These are phyloP conservation scores for Phaeosphaeria sp. DNA, from an alignment of 2,329 filamentous ascomycete genomes.

Conservation along the genomic window DNA sequence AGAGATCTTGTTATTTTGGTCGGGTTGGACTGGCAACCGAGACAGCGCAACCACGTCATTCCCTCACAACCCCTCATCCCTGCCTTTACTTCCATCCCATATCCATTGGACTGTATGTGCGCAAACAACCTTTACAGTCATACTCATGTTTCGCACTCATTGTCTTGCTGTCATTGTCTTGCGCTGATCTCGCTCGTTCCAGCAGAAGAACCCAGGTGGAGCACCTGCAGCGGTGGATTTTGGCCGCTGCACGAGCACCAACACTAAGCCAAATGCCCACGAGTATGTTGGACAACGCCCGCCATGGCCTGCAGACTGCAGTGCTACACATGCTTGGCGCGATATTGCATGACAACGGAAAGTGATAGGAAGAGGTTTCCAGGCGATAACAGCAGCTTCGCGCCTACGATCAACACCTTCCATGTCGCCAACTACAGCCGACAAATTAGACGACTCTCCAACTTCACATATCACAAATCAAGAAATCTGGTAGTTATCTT, in stretches of 20 bases:
- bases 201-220: neutral
- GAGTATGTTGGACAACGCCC: neutral
- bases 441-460: neutral
- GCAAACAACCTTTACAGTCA: neutral
- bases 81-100: neutral
- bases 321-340: neutral
- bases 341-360: too few relatives aligned
- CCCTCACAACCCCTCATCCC: neutral
- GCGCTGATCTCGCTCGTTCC: neutral
- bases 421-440: neutral
- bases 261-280: too few relatives aligned
- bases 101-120: neutral
- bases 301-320: neutral
- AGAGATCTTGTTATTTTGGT: neutral
- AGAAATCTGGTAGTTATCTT: neutral
- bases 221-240: neutral
- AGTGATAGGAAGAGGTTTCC: neutral
- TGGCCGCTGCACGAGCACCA: neutral
- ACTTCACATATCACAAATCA: neutral
- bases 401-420: neutral
- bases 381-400: neutral
- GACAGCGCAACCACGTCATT: constrained; percentile 1
- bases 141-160: neutral
- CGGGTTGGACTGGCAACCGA: constrained; percentile 3
- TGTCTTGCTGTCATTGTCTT: neutral